Conservation (phyloP, 2,329 filamentous ascomycete species). For the Diplodia mutila region DNA sequence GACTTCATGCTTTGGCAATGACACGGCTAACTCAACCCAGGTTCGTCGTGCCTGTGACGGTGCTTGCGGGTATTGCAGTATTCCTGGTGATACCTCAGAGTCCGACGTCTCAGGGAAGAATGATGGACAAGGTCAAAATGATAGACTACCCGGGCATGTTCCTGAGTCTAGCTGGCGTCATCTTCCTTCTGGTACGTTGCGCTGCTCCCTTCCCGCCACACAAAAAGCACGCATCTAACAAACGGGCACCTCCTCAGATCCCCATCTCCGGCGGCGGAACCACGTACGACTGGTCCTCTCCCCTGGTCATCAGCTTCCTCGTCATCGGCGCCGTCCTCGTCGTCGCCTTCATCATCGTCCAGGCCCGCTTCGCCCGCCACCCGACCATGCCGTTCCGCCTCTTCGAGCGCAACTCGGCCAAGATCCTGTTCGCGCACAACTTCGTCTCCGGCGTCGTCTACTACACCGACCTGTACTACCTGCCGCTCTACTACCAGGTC, state of each 20-base stretch:
- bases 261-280: slow-evolving; percentile 66
- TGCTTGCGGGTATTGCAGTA: not conserved
- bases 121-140: slow-evolving; percentile 18
- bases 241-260: slow-evolving; percentile 44
- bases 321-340: slow-evolving; percentile 54
- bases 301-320: slow-evolving; percentile 64
- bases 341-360: slow-evolving; percentile 56
- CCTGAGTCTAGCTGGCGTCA: slow-evolving; percentile 37
- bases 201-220: slow-evolving; percentile 41
- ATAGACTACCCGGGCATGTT: slow-evolving; percentile 18
- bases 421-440: slow-evolving; percentile 60
- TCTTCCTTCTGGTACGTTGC: slow-evolving; percentile 33
- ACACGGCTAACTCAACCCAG: not conserved
- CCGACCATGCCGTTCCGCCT: slow-evolving; percentile 64
- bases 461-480: slow-evolving; percentile 63
- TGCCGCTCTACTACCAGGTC: slow-evolving; percentile 67
- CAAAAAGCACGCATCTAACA: slow-evolving; percentile 37
- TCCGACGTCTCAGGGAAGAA: not conserved
- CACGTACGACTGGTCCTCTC: slow-evolving; percentile 60
- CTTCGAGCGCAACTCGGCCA: slow-evolving; percentile 59
- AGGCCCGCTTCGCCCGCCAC: slow-evolving; percentile 54
- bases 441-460: slow-evolving; percentile 66
- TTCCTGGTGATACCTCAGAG: slow-evolving; percentile 6
- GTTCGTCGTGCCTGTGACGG: slow-evolving; percentile 13
- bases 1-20: not conserved